Percentiles rank a stretch among this genome's conserved stretches.
Conservation (phyloP, 805 yeast species). For the Metschnikowia aberdeeniae region DNA sequence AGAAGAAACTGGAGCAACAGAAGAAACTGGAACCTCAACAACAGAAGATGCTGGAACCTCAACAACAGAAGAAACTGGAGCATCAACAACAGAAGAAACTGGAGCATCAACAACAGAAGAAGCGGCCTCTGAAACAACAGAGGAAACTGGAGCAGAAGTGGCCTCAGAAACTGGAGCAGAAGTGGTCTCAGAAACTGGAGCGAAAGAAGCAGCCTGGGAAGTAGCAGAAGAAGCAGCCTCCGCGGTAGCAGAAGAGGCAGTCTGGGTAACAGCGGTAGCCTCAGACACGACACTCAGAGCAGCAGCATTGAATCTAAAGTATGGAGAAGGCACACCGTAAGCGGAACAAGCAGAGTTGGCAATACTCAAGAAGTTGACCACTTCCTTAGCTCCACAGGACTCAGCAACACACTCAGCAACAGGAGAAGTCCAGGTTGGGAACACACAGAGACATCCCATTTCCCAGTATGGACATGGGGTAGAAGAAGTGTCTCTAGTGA, state of each 20-base stretch:
- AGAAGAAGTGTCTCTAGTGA: conserved; percentile 3
- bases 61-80: neutral
- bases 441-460: conserved; percentile 15
- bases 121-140: neutral
- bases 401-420: conserved; percentile 13
- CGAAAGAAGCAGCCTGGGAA: neutral
- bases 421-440: conserved; percentile 7
- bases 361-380: conserved; percentile 7
- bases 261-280: conserved; percentile 4
- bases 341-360: conserved; percentile 13
- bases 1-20: neutral
- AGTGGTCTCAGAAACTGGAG: neutral
- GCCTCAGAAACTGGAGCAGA: neutral
- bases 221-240: neutral
- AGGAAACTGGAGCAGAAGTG: neutral
- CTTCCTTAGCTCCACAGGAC: conserved; percentile 9
- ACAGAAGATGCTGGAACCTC: neutral
- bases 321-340: conserved; percentile 14
- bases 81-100: neutral
- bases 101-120: conserved; percentile 1
- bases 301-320: conserved; percentile 16
- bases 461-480: conserved; percentile 17
- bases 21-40: neutral
- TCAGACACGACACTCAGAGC: conserved; percentile 3
- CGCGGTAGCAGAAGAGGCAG: neutral